Evolutionary conservation across 768 basidiomycete species (phyloP).

Genomic region (Pleurotus sapidus): DNA sequence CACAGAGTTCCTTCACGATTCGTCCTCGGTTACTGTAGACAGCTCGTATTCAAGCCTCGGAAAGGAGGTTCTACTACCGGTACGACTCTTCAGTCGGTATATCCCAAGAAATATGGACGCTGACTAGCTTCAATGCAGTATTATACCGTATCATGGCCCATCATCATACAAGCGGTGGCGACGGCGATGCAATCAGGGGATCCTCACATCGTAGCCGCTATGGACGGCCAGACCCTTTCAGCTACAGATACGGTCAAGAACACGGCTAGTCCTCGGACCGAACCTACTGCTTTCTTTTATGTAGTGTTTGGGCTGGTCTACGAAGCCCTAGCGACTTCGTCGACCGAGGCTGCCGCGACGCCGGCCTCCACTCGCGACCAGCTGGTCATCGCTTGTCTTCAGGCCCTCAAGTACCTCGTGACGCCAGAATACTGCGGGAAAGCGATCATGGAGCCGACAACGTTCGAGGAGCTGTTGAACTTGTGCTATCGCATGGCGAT

Average conservation of each 20-base stretch:
- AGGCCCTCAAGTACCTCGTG: slow-evolving; percentile 79
- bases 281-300: slow-evolving; percentile 83
- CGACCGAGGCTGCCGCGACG: slow-evolving; percentile 49
- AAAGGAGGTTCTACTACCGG: slow-evolving; percentile 87
- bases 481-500: slow-evolving; percentile 89
- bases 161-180: slow-evolving; percentile 83
- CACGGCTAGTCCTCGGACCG: slow-evolving; percentile 35
- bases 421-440: slow-evolving; percentile 77
- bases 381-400: slow-evolving; percentile 60
- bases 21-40: slow-evolving; percentile 72
- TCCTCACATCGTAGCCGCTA: slow-evolving; percentile 67
- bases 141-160: slow-evolving; percentile 78
- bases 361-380: slow-evolving; percentile 37
- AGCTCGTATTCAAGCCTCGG: slow-evolving; percentile 85
- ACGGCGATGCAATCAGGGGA: slow-evolving; percentile 72
- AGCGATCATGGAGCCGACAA: slow-evolving; percentile 73
- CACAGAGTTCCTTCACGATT: slow-evolving; percentile 80
- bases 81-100: slow-evolving; percentile 33
- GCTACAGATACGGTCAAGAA: slow-evolving; percentile 18
- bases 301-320: slow-evolving; percentile 92
- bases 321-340: slow-evolving; percentile 73
- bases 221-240: slow-evolving; percentile 66
- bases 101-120: neutral
- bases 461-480: slow-evolving; percentile 88
- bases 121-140: slow-evolving; percentile 50